These are phyloP conservation scores for Dactylis glomerata DNA, from an alignment of 176 grass and related monocot species.

Conservation along the genomic window DNA sequence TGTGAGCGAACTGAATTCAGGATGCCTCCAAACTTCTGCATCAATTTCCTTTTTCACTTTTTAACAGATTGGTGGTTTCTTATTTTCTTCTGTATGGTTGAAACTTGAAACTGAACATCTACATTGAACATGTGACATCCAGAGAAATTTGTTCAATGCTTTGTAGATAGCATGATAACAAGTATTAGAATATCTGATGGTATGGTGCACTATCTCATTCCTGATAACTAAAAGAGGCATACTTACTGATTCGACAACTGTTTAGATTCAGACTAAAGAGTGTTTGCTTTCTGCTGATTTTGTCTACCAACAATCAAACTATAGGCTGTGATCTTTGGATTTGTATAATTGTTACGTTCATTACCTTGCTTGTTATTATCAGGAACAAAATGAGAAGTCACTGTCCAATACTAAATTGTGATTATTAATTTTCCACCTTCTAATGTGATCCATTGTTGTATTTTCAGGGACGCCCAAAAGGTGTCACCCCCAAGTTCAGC, in stretches of 20 bases:
- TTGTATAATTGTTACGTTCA: background rate
- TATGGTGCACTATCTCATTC: background rate
- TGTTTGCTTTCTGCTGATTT: background rate
- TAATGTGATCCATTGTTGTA: conserved; percentile 1
- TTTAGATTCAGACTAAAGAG: background rate
- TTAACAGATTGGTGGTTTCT: background rate
- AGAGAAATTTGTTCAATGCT: background rate
- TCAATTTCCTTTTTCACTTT: background rate
- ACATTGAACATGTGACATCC: background rate
- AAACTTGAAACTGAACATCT: no score
- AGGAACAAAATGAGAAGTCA: background rate
- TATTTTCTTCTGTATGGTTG: background rate
- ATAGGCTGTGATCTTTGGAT: background rate
- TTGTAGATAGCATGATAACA: background rate
- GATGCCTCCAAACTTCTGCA: background rate
- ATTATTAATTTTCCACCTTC: background rate
- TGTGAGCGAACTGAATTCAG: background rate
- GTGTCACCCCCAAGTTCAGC: conserved; percentile 91
- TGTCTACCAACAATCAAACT: background rate
- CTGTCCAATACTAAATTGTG: background rate
- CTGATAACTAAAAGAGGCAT: background rate
- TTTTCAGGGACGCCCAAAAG: conserved; percentile 88
- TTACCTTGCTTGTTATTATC: background rate
- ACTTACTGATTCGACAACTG: background rate
- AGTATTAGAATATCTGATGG: background rate